A percentile compares a stretch with the other conserved stretches of the same genome.
These are phyloP conservation scores for Asterophora lycoperdoides DNA, from an alignment of 768 basidiomycete genomes.

Conservation along the genomic window DNA sequence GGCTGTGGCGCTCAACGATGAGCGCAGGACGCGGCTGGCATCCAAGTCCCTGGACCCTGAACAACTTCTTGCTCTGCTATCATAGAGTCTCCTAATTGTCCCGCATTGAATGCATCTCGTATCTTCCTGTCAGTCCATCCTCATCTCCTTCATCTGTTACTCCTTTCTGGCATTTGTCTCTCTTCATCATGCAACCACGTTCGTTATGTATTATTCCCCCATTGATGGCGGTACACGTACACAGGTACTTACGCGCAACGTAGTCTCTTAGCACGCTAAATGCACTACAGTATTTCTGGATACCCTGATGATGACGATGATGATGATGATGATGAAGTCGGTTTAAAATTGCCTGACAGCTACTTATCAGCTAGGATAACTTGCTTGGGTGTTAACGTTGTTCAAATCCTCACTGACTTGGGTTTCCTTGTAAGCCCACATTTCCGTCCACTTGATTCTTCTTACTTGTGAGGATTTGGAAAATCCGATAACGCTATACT, in stretches of 20 bases:
- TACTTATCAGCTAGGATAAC: too few species aligned
- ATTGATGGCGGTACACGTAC: conserved; percentile 16
- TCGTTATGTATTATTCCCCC: conserved; percentile 17
- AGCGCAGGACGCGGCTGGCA: conserved; percentile 50
- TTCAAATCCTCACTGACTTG: too few species aligned
- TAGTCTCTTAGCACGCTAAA: conserved; percentile 14
- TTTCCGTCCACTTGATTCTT: too few species aligned
- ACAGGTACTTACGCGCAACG: conserved; percentile 14
- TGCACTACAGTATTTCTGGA: conserved; percentile 12
- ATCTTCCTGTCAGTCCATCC: conserved; percentile 16
- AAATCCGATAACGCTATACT: too few species aligned
- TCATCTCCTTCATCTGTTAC: conserved; percentile 4
- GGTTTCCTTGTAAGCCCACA: too few species aligned
- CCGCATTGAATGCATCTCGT: conserved; percentile 25
- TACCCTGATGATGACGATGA: too few species aligned
- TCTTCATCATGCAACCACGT: conserved; percentile 12
- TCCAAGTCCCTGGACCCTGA: conserved; percentile 59
- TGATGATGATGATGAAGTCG: too few species aligned
- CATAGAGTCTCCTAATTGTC: conserved; percentile 37
- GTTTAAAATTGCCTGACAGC: too few species aligned
- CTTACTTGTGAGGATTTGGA: too few species aligned
- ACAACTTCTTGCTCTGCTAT: conserved; percentile 55
- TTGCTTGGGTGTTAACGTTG: too few species aligned
- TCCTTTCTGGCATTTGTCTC: conserved; percentile 11
- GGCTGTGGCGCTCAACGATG: conserved; percentile 63